Percentiles rank a stretch among this genome's conserved stretches.
phyloP scores from a whole-genome alignment of 768 basidiomycete genomes.

The Obba rivulosa region DNA sequence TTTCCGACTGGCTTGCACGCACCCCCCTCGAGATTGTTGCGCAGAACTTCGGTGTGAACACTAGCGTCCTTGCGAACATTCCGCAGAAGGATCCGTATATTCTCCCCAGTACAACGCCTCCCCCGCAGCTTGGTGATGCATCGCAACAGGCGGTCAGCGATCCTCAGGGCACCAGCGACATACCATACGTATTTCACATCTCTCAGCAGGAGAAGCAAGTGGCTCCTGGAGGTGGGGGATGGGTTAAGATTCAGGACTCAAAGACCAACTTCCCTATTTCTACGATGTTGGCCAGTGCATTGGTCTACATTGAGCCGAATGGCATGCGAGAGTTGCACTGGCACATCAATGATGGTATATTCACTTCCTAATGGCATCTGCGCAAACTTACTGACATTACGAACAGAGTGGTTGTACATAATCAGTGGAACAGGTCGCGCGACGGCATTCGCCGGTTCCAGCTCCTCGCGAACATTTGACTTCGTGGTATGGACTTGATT shows the following conservation, averaged over 20 bases:
- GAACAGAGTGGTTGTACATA: slow-evolving; percentile 21
- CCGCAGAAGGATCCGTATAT: slow-evolving; percentile 23
- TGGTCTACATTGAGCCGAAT: slow-evolving; percentile 22
- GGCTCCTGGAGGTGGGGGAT: slow-evolving; percentile 21
- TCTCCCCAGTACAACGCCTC: slow-evolving; percentile 13
- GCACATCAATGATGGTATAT: slow-evolving; percentile 20
- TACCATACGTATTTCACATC: slow-evolving; percentile 18
- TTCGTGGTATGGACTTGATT: slow-evolving; percentile 14
- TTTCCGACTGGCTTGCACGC: slow-evolving; percentile 24
- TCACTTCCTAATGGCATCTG: too few relatives aligned
- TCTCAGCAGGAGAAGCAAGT: slow-evolving; percentile 15
- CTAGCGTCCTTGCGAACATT: slow-evolving; percentile 12
- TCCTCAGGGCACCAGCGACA: slow-evolving; percentile 14
- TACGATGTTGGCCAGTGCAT: slow-evolving; percentile 15
- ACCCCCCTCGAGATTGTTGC: slow-evolving; percentile 23
- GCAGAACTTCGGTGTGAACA: slow-evolving; percentile 21
- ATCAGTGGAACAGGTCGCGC: slow-evolving; percentile 19
- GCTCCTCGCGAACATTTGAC: slow-evolving; percentile 19
- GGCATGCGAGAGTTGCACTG: slow-evolving; percentile 22
- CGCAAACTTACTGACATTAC: neutral
- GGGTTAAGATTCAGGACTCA: slow-evolving; percentile 24
- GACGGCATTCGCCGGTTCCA: slow-evolving; percentile 20
- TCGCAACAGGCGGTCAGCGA: slow-evolving; percentile 12
- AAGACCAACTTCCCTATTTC: slow-evolving; percentile 20
- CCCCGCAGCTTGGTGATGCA: slow-evolving; percentile 15